Evolutionary conservation across 306 rosid genomes (phyloP).

Genomic region (Glycine tomentella): DNA sequence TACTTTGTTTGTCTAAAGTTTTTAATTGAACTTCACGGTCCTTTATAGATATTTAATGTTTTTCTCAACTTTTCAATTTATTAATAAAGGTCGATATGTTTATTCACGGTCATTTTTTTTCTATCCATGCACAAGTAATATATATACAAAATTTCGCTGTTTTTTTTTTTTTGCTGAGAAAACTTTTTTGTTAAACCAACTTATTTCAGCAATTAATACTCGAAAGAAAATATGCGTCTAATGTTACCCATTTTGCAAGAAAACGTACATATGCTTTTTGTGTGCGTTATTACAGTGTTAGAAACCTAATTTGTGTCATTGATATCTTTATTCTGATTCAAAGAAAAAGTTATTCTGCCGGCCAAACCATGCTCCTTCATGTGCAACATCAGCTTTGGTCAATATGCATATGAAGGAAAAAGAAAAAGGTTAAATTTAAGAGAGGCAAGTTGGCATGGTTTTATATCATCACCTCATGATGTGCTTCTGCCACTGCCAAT

Average conservation of each 20-base stretch:
- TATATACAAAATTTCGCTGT: neutral
- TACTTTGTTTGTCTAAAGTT: neutral
- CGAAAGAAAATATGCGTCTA: neutral
- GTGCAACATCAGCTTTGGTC: conserved; percentile 36
- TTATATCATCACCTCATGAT: conserved; percentile 38
- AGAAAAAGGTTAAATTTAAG: conserved; percentile 1
- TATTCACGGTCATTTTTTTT: neutral
- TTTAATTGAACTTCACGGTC: neutral
- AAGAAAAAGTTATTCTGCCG: conserved; percentile 35
- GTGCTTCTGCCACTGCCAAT: conserved; percentile 14
- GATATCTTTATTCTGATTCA: conserved; percentile 30
- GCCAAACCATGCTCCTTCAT: conserved; percentile 18
- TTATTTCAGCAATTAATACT: neutral
- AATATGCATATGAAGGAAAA: neutral
- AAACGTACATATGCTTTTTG: conserved; percentile 23
- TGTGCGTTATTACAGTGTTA: conserved; percentile 5
- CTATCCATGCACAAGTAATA: neutral
- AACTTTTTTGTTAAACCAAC: neutral
- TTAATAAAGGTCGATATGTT: neutral
- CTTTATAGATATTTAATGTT: neutral
- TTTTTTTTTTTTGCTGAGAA: neutral
- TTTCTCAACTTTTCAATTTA: neutral
- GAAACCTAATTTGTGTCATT: neutral
- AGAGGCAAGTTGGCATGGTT: neutral
- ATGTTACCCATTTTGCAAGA: conserved; percentile 40